These are phyloP conservation scores for Chrysochromulina parva DNA, from an alignment of 78 protist genomes.

Conservation along the genomic window DNA sequence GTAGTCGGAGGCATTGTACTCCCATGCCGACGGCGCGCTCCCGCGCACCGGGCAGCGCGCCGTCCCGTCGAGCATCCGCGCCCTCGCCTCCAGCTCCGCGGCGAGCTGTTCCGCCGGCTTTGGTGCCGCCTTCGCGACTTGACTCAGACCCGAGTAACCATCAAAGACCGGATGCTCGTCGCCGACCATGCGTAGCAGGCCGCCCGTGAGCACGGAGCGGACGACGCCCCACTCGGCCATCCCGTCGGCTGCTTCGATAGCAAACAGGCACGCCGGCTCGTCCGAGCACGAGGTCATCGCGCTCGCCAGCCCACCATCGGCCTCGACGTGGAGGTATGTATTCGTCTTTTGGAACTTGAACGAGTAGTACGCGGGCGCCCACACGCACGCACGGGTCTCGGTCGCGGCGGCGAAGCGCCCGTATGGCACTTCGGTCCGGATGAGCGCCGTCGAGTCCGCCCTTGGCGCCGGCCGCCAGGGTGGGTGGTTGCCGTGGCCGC, in stretches of 20 bases:
- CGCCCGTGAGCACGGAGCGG: conserved; percentile 3
- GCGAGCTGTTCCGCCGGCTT: neutral
- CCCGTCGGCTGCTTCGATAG: neutral
- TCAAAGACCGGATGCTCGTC: neutral
- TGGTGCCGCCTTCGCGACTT: too few relatives aligned
- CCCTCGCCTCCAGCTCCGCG: neutral
- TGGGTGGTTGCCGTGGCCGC: conserved; percentile 5
- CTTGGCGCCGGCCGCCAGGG: neutral
- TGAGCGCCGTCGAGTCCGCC: neutral
- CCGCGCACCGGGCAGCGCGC: neutral
- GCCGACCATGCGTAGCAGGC: conserved; percentile 15
- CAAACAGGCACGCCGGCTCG: neutral
- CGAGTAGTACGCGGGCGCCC: neutral
- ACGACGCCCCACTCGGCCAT: neutral
- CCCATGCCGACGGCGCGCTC: neutral
- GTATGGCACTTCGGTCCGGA: neutral
- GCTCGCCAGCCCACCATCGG: too few relatives aligned
- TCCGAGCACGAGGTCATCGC: neutral
- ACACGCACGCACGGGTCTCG: neutral
- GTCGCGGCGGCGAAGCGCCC: neutral
- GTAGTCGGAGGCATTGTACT: neutral
- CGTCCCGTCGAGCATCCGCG: neutral
- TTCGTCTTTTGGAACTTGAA: neutral
- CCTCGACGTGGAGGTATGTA: too few relatives aligned
- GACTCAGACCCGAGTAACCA: neutral